Conservation (phyloP, 352 stramenopile species). For the Vaucheria bursata region DNA sequence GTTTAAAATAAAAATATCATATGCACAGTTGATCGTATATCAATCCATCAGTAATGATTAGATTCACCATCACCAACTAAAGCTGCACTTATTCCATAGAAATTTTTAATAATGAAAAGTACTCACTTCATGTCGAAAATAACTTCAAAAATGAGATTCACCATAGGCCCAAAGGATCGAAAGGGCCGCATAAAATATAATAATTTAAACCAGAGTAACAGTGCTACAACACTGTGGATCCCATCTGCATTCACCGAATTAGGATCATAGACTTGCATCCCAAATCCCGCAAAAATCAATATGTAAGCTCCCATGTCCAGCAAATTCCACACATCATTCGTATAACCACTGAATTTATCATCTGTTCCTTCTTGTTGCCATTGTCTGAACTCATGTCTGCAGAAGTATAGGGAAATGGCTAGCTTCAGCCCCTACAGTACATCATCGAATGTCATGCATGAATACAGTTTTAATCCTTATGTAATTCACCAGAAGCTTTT, state of each 20-base stretch:
- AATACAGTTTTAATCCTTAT: too few species aligned
- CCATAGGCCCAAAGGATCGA: neutral
- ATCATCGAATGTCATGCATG: too few species aligned
- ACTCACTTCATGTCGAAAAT: neutral
- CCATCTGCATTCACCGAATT: neutral
- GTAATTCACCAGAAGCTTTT: too few species aligned
- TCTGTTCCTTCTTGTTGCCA: neutral
- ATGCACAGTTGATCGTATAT: too few species aligned
- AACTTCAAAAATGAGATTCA: neutral
- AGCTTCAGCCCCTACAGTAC: too few species aligned
- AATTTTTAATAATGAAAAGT: too few species aligned
- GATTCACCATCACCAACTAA: too few species aligned
- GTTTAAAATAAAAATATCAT: too few species aligned
- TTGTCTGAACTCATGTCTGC: too few species aligned
- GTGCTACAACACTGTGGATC: neutral
- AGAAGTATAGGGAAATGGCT: neutral
- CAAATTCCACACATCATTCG: neutral
- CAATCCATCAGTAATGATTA: too few species aligned
- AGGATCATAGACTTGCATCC: neutral
- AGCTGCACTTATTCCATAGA: too few species aligned
- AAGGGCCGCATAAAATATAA: neutral
- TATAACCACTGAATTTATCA: neutral
- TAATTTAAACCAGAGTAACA: conserved; percentile 3
- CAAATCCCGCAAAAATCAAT: neutral
- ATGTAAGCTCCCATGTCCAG: neutral